Evolutionary conservation across 2,329 filamentous ascomycete species (phyloP), one percentile per base, ranked within the genome.

Genomic region (Trichophyton equinum): DNA sequence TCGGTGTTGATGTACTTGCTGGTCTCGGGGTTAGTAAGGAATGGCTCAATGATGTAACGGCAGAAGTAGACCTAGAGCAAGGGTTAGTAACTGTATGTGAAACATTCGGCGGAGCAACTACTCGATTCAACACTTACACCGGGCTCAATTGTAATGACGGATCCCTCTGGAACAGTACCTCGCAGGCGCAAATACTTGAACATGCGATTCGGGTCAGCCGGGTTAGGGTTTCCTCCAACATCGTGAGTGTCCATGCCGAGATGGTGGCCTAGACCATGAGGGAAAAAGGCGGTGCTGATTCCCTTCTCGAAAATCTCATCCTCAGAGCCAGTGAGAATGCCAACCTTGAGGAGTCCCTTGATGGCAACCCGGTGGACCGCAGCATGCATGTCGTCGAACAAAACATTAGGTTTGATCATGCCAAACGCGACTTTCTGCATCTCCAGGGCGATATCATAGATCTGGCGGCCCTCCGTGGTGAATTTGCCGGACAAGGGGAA

Each of bases 231-330:
- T 22, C 88, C 89, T 63, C 87, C 88, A 0, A 85, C 88, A 69
- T 96, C 91, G 72, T 96, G 91, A 1, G 91, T 95, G 71, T 96
- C 91, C 81, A 96, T 86, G 64, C 91, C 91, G 8, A 96, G 78
- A 71, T 95, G 92, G 74, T 96, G 91, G 0, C 91, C 91, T 0
- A 96, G 77, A 0, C 91, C 91, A 71, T 96, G 91, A 0, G 91
- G 91, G 70, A 96, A 89, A 77, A 96, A 96, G 1, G 91, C 91
- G 25, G 87, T 85, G 68, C 88, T 92, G n/a, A 90, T 89, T 60
- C 91, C 81, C 49, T 83, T 84, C 66, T 84, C 81, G 63, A 95
- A 82, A 25, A 96, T 88, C 67, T 90, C 90, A 60, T 83, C 74
- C 40, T 83, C 85, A 0, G 69, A 67, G 60, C 86, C 85, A 51